phyloP scores from a whole-genome alignment of 148 eudicot genomes.

The Euryodendron excelsum region DNA sequence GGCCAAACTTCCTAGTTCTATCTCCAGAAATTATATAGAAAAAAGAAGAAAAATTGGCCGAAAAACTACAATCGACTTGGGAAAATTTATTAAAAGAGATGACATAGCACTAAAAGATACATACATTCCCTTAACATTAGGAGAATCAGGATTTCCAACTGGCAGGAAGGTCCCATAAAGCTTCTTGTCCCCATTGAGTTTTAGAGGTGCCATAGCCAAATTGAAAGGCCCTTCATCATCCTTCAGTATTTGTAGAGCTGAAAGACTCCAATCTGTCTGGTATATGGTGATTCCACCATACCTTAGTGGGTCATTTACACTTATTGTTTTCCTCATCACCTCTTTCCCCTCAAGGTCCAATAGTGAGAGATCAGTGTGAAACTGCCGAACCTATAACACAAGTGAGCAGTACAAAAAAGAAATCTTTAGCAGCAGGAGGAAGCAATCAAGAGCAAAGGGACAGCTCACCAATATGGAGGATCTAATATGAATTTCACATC shows the following conservation, averaged over 20 bases:
- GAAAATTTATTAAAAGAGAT: neutral
- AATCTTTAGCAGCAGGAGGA: neutral
- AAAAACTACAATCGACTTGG: neutral
- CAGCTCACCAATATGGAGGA: neutral
- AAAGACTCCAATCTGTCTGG: conserved; percentile 97
- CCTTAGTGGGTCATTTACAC: conserved; percentile 93
- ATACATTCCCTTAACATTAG: conserved; percentile 87
- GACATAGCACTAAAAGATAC: conserved; percentile 20
- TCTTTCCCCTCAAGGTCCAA: conserved; percentile 84
- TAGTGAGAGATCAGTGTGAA: conserved; percentile 81
- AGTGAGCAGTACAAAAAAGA: conserved; percentile 17
- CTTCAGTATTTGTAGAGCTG: conserved; percentile 79
- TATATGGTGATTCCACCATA: conserved; percentile 91
- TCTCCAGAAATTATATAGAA: neutral
- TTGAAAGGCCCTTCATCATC: conserved; percentile 94
- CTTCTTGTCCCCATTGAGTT: conserved; percentile 84
- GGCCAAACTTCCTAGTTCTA: neutral
- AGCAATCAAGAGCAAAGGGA: neutral
- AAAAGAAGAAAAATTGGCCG: neutral
- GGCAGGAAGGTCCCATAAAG: conserved; percentile 91
- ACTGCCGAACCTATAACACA: conserved; percentile 67
- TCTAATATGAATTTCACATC: neutral
- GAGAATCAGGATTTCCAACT: conserved; percentile 62
- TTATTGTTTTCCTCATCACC: conserved; percentile 87
- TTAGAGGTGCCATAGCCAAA: conserved; percentile 90